Conservation (phyloP, 345 rosid genomes). For the Ceriops decandra region DNA sequence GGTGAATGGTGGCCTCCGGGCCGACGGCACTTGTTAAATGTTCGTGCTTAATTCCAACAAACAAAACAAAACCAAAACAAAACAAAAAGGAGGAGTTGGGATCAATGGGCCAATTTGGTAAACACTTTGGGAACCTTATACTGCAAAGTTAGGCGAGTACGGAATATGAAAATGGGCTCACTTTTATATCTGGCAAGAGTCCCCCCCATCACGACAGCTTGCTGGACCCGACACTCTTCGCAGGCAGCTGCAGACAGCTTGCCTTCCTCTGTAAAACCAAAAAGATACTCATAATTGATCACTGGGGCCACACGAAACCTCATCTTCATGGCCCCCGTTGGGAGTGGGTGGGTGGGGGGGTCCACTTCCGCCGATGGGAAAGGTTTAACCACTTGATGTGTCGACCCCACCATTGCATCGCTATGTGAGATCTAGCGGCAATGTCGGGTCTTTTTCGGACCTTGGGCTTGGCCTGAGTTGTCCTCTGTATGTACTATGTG, state of each 20-base stretch:
- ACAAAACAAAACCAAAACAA: too few relatives aligned
- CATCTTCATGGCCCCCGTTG: not conserved
- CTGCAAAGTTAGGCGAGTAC: not conserved
- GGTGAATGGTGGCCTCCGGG: too few relatives aligned
- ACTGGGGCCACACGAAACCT: not conserved
- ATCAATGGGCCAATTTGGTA: too few relatives aligned
- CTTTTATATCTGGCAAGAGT: not conserved
- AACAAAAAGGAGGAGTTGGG: too few relatives aligned
- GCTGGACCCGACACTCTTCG: not conserved
- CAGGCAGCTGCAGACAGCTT: not conserved
- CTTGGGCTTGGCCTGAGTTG: slow-evolving; percentile 19
- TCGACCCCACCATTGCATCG: slow-evolving; percentile 21
- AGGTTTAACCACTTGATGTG: slow-evolving; percentile 19
- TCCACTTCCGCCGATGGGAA: not conserved
- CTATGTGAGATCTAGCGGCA: slow-evolving; percentile 1
- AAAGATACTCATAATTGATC: not conserved
- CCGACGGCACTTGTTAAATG: too few relatives aligned
- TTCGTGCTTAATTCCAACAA: too few relatives aligned
- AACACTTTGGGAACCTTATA: not conserved
- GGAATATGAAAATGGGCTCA: not conserved
- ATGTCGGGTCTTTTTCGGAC: slow-evolving; percentile 30
- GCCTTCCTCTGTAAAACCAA: not conserved
- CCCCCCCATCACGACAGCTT: not conserved
- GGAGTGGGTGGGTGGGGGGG: not conserved
- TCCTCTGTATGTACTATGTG: slow-evolving; percentile 11